Evolutionary conservation across 495 filamentous ascomycete species (phyloP), one percentile per base, ranked within the genome.

Genomic region (Aspergillus baeticus): DNA sequence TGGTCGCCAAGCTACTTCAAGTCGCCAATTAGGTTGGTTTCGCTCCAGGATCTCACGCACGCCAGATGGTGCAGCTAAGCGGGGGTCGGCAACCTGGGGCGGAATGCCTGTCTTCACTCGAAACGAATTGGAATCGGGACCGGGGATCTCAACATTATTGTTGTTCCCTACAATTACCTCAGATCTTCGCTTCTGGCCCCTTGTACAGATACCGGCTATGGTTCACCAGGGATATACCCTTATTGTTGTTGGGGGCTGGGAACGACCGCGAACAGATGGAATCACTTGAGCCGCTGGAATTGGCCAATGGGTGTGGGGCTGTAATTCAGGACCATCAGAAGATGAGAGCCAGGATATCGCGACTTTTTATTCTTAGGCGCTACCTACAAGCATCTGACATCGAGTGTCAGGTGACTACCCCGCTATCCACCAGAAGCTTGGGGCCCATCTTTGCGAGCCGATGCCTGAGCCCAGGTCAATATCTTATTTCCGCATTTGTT

Each of bases 81-180:
- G 36, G 7, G n/a, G 8, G 13, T n/a, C 22, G 15, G 13, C 13
- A 17, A 11, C 15, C 34, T 15, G 20, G 36, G 45, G 15, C 15
- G 10, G 26, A 42, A 39, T 20, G 15, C n/a, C 37, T 41, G 33
- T 22, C n/a, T 34, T 33, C 42, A n/a, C 15, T n/a, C 8, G 23
- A 6, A 22, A 5, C 14, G 13, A 13, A 11, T 37, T 18, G 33
- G 11, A 15, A 37, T 37, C 37, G 11, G 26, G 5, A n/a, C 22
- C 26, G 8, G 3, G 3, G 26, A 29, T 29, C n/a, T n/a, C n/a
- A n/a, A n/a, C n/a, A 31, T 47, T 20, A 14, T 33, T 29, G 23
- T 46, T 29, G 33, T n/a, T 22, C 42, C 42, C 17, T 38, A 17
- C 36, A 35, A 55, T 31, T 41, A 48, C 13, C 21, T 55, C 43